Evolutionary conservation across 305 asterid species (phyloP).

Genomic region (Rubia balearica): DNA sequence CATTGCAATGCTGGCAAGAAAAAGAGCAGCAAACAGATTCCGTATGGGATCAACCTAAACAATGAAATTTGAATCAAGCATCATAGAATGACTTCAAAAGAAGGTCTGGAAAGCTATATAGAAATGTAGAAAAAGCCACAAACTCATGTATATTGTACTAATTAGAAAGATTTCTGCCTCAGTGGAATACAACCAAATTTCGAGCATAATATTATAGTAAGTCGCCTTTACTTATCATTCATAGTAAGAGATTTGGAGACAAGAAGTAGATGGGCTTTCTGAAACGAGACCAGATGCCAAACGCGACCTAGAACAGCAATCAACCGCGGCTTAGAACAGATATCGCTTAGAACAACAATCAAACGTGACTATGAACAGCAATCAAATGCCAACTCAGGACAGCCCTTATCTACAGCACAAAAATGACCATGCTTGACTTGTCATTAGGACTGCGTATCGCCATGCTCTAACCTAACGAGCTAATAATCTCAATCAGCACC

Average conservation of each 20-base stretch:
- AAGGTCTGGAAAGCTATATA: not conserved
- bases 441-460: no score
- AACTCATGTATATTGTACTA: not conserved
- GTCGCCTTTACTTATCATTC: not conserved
- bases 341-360: no score
- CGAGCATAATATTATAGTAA: not conserved
- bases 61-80: slow-evolving; percentile 16
- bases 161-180: not conserved
- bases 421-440: no score
- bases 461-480: no score
- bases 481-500: no score
- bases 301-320: no score
- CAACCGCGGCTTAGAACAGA: no score
- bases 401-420: no score
- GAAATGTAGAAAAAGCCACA: not conserved
- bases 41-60: slow-evolving; percentile 68
- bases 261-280: not conserved
- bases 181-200: not conserved
- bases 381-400: no score
- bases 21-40: slow-evolving; percentile 75
- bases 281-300: no score
- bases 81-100: not conserved
- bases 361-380: no score
- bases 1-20: slow-evolving; percentile 82
- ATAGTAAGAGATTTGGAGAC: not conserved